phyloP scores from a whole-genome alignment of 2,329 filamentous ascomycete species.

The Diplodia intermedia region DNA sequence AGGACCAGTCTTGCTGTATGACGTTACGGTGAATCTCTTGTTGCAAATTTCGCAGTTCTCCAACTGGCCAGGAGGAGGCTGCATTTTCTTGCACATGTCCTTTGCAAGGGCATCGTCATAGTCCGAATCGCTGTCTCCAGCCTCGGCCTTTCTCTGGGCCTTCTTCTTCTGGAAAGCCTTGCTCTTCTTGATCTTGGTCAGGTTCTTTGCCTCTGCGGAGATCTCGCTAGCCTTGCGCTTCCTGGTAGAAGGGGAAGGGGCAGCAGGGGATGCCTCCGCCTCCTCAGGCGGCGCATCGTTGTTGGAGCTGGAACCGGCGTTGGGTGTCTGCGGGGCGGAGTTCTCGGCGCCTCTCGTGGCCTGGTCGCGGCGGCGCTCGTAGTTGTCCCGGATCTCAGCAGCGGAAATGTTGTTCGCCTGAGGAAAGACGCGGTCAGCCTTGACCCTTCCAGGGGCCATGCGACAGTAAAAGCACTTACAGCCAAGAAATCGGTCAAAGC shows the following conservation, averaged over 20 bases:
- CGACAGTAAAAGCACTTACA: conserved; percentile 49
- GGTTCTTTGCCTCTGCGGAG: conserved; percentile 32
- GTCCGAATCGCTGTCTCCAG: conserved; percentile 53
- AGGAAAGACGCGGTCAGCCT: background rate
- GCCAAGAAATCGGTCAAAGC: conserved; percentile 73
- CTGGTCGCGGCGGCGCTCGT: conserved; percentile 60
- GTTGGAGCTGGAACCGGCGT: conserved; percentile 37
- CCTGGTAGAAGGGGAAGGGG: conserved; percentile 43
- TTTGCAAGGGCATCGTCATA: conserved; percentile 56
- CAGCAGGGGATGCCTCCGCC: conserved; percentile 15
- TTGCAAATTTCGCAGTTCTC: conserved; percentile 85
- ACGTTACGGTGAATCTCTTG: conserved; percentile 90
- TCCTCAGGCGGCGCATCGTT: conserved; percentile 62
- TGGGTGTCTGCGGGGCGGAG: conserved; percentile 44
- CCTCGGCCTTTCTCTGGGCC: conserved; percentile 52
- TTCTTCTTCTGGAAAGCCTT: conserved; percentile 61
- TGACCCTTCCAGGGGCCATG: no score
- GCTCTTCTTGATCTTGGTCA: conserved; percentile 51
- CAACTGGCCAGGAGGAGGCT: conserved; percentile 79
- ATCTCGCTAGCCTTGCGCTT: conserved; percentile 48
- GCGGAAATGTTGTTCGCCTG: conserved; percentile 77
- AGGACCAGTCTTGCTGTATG: conserved; percentile 82
- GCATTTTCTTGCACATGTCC: conserved; percentile 63
- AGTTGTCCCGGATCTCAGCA: conserved; percentile 66
- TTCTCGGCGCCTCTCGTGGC: conserved; percentile 46